These are phyloP conservation scores for Fusarium lateritium DNA, from an alignment of 2,329 filamentous ascomycete genomes.

Conservation along the genomic window DNA sequence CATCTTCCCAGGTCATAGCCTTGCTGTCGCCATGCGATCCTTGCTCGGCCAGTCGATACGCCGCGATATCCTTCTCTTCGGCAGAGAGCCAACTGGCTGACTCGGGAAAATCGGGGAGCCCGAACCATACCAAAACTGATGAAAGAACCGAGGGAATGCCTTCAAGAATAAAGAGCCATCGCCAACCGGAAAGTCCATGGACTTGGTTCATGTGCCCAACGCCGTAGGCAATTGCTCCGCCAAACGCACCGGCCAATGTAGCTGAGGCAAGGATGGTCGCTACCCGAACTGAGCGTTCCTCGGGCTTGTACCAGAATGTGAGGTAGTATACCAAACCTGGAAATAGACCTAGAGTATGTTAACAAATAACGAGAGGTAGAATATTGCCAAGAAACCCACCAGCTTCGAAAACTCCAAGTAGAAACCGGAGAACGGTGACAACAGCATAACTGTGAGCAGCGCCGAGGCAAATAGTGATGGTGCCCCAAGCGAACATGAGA, in stretches of 20 bases:
- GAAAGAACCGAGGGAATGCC: slow-evolving; percentile 74
- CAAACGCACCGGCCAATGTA: slow-evolving; percentile 78
- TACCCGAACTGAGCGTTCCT: slow-evolving; percentile 76
- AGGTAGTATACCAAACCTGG: slow-evolving; percentile 56
- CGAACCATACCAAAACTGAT: slow-evolving; percentile 73
- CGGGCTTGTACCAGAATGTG: slow-evolving; percentile 79
- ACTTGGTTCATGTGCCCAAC: slow-evolving; percentile 78
- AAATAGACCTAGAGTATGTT: slow-evolving; percentile 58
- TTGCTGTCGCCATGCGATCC: slow-evolving; percentile 67
- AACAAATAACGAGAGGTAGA: neutral
- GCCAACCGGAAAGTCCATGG: slow-evolving; percentile 74
- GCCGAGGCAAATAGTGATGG: slow-evolving; percentile 60
- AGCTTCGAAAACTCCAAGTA: slow-evolving; percentile 53
- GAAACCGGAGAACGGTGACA: slow-evolving; percentile 50
- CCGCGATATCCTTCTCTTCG: slow-evolving; percentile 69
- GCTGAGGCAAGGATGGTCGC: slow-evolving; percentile 77
- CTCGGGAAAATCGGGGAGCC: slow-evolving; percentile 77
- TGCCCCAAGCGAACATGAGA: slow-evolving; percentile 52
- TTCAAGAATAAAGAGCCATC: slow-evolving; percentile 73
- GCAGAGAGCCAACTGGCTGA: slow-evolving; percentile 71
- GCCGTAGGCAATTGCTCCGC: slow-evolving; percentile 78
- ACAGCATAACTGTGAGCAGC: slow-evolving; percentile 54
- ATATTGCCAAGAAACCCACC: slow-evolving; percentile 10
- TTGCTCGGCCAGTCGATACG: slow-evolving; percentile 53
- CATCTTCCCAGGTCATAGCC: slow-evolving; percentile 74